A percentile compares a stretch with the other conserved stretches of the same genome.
These are phyloP conservation scores for Pseudogymnoascus sp. DNA, from an alignment of 2,329 filamentous ascomycete species.

Conservation along the genomic window DNA sequence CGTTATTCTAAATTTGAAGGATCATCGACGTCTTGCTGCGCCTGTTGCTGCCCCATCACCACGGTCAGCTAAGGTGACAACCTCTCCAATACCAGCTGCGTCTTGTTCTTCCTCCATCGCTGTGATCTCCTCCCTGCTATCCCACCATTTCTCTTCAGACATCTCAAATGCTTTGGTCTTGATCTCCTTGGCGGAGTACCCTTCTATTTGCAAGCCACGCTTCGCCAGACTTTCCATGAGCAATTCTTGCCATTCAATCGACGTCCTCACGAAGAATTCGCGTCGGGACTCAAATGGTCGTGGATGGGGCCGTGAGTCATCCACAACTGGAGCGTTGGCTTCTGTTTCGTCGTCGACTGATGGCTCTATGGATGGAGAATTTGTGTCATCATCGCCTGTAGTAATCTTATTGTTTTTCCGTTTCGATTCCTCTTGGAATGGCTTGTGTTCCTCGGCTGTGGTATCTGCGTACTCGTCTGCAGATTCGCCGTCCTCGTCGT, in stretches of 20 bases:
- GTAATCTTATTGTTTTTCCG: conserved; percentile 44
- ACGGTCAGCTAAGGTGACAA: conserved; percentile 77
- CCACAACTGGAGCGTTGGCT: conserved; percentile 15
- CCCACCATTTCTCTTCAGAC: conserved; percentile 98
- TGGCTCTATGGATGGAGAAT: conserved; percentile 32
- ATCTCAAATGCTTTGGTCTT: conserved; percentile 84
- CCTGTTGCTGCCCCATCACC: conserved; percentile 46
- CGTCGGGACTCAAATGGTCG: conserved; percentile 71
- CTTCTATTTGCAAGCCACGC: conserved; percentile 59
- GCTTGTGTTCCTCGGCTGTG: conserved; percentile 29
- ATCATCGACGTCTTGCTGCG: conserved; percentile 36
- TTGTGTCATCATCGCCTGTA: conserved; percentile 33
- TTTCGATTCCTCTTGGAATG: conserved; percentile 44
- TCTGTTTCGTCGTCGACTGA: conserved; percentile 56
- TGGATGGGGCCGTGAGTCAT: conserved; percentile 30
- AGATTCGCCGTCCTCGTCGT: conserved; percentile 43
- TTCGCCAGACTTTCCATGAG: conserved; percentile 68
- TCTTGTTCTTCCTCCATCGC: conserved; percentile 93
- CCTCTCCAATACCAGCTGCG: conserved; percentile 87
- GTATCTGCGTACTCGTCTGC: conserved; percentile 41
- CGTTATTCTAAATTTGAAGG: background rate
- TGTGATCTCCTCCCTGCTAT: conserved; percentile 87
- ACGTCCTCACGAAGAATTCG: conserved; percentile 86
- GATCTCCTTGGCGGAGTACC: conserved; percentile 78
- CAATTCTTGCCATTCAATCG: conserved; percentile 83